Conservation (phyloP, 2,329 filamentous ascomycete genomes). For the Neopestalotiopsis sp. region DNA sequence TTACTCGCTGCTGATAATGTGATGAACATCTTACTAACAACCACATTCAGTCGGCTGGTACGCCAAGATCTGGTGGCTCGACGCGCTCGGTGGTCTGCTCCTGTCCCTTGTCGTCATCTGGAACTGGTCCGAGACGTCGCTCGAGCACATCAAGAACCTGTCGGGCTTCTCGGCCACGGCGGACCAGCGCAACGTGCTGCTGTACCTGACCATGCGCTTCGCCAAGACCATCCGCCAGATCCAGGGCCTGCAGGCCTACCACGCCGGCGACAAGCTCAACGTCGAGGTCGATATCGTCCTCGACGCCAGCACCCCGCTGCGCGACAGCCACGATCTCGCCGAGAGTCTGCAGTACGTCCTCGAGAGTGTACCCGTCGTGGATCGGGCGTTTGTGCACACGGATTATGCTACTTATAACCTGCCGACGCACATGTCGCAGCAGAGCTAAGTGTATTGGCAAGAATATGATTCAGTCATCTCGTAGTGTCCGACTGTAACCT, state of each 20-base stretch:
- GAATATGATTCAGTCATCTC: too few relatives aligned
- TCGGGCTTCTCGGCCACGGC: constrained; percentile 77
- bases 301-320: constrained; percentile 74
- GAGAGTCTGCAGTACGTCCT: constrained; percentile 75
- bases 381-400: constrained; percentile 72
- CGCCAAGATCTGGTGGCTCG: constrained; percentile 81
- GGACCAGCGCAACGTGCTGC: constrained; percentile 45
- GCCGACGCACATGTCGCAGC: constrained; percentile 61
- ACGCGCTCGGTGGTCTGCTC: constrained; percentile 77
- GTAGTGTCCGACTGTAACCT: too few relatives aligned
- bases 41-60: constrained; percentile 69
- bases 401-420: constrained; percentile 68
- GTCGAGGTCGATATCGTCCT: constrained; percentile 85
- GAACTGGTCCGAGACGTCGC: constrained; percentile 77
- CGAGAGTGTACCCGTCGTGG: constrained; percentile 81
- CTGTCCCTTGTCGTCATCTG: constrained; percentile 81
- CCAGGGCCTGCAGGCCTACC: constrained; percentile 83
- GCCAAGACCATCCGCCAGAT: constrained; percentile 86
- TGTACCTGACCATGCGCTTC: constrained; percentile 94
- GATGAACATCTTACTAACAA: constrained; percentile 19
- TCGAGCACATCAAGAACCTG: constrained; percentile 79
- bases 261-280: constrained; percentile 83
- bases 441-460: constrained; percentile 23
- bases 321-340: constrained; percentile 81
- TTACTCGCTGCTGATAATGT: not conserved